Evolutionary conservation across 257 asterid genomes (phyloP).

Genomic region (Solanum piurae): DNA sequence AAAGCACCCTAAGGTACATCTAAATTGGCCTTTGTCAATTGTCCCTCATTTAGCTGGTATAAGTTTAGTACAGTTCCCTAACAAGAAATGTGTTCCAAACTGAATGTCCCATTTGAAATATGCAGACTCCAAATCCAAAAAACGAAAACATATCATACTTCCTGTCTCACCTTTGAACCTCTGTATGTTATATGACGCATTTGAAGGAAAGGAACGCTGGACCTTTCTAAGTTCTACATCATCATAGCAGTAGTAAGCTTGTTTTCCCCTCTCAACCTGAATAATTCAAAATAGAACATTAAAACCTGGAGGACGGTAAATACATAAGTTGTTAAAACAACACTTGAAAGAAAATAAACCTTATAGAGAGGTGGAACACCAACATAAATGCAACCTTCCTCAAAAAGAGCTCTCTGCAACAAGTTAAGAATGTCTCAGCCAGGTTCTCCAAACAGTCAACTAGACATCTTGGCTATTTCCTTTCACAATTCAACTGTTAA

Average conservation of each 20-base stretch:
- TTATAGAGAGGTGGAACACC: slow-evolving; percentile 97
- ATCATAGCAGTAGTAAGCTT: slow-evolving; percentile 70
- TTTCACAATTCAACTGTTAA: not conserved
- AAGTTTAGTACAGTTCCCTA: not conserved
- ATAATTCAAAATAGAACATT: slow-evolving; percentile 3
- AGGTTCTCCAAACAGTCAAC: slow-evolving; percentile 3
- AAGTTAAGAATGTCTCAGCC: slow-evolving; percentile 12
- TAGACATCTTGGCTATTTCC: not conserved
- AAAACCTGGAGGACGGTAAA: not conserved
- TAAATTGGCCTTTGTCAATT: not conserved
- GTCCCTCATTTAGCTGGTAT: not conserved
- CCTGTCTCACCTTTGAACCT: slow-evolving; percentile 75
- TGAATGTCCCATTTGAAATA: not conserved
- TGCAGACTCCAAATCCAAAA: not conserved
- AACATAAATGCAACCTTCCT: slow-evolving; percentile 89
- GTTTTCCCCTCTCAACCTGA: slow-evolving; percentile 96
- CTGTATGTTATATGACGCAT: slow-evolving; percentile 92
- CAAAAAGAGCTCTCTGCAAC: slow-evolving; percentile 85
- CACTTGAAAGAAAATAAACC: slow-evolving; percentile 31
- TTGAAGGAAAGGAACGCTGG: slow-evolving; percentile 67
- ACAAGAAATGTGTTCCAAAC: not conserved
- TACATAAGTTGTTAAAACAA: not conserved
- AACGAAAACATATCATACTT: not conserved
- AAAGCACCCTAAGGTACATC: not conserved
- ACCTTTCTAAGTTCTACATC: slow-evolving; percentile 64